These are phyloP conservation scores for Agrocybe pediades DNA, from an alignment of 768 basidiomycete genomes.

Conservation along the genomic window DNA sequence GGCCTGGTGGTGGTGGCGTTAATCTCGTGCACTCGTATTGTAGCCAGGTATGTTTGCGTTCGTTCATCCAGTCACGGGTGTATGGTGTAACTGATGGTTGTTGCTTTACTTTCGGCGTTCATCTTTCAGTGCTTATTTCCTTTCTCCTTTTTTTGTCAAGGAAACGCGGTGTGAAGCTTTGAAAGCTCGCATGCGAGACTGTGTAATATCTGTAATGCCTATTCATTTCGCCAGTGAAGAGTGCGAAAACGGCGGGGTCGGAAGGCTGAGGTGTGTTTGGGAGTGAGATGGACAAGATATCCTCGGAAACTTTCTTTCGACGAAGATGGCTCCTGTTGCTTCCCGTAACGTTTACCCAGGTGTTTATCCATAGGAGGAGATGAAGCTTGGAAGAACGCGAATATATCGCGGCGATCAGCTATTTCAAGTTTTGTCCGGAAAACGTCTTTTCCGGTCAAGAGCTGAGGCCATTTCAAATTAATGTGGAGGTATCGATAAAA, in stretches of 20 bases:
- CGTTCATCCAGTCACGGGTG: too few relatives aligned
- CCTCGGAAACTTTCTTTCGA: background rate
- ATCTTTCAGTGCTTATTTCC: background rate
- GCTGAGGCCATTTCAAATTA: too few relatives aligned
- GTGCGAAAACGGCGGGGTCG: background rate
- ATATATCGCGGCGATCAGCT: too few relatives aligned
- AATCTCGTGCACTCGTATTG: background rate
- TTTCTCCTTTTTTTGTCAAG: background rate
- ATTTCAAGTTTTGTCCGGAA: too few relatives aligned
- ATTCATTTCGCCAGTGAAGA: background rate
- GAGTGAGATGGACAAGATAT: background rate
- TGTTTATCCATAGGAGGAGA: too few relatives aligned
- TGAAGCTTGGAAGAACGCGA: too few relatives aligned
- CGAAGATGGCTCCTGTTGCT: too few relatives aligned
- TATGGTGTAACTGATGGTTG: background rate
- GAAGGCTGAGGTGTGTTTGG: background rate
- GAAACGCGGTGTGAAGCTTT: background rate
- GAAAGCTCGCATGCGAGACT: background rate
- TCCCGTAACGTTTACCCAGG: too few relatives aligned
- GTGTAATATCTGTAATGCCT: background rate
- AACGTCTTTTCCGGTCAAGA: too few relatives aligned
- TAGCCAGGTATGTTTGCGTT: background rate
- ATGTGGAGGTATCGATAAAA: too few relatives aligned
- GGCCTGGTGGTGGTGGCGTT: background rate
- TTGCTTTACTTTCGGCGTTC: background rate